These are phyloP conservation scores for Trametes sp. DNA, from an alignment of 1,284 basidiomycete species.

Conservation along the genomic window DNA sequence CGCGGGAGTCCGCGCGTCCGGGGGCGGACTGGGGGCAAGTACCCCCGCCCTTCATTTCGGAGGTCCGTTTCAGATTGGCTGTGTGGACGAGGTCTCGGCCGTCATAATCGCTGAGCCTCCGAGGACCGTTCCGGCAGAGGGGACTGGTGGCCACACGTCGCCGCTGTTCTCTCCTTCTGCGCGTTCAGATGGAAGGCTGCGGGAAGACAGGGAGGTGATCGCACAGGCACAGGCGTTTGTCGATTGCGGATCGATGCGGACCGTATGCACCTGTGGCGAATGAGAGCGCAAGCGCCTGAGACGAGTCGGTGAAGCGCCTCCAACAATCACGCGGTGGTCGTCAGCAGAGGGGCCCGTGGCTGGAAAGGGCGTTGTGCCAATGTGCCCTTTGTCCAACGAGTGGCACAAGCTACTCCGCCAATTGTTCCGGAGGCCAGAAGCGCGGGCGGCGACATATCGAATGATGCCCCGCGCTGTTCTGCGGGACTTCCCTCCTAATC, in stretches of 20 bases:
- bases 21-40: conserved; percentile 5
- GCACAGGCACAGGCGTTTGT: conserved; percentile 27
- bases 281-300: conserved; percentile 17
- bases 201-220: conserved; percentile 18
- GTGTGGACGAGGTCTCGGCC: conserved; percentile 21
- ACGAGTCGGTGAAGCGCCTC: conserved; percentile 4
- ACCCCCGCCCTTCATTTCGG: conserved; percentile 30
- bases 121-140: conserved; percentile 13
- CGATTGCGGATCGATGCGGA: conserved; percentile 31
- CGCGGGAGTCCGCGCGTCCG: conserved; percentile 15
- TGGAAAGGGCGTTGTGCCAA: background rate
- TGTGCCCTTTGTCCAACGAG: conserved; percentile 23
- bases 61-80: conserved; percentile 30
- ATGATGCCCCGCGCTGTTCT: conserved; percentile 16
- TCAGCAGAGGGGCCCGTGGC: conserved; percentile 14
- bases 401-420: conserved; percentile 22
- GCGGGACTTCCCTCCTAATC: conserved; percentile 20
- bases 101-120: conserved; percentile 20
- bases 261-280: conserved; percentile 18
- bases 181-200: conserved; percentile 28
- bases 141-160: conserved; percentile 27
- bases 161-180: conserved; percentile 28
- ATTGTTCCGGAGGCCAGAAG: conserved; percentile 30
- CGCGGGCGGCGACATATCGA: conserved; percentile 19
- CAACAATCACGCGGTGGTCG: conserved; percentile 23